Percentiles rank a stretch among this genome's conserved stretches.
Conservation (phyloP, 23 red algal genomes). For the Cyanidiococcus yangmingshanensis region DNA sequence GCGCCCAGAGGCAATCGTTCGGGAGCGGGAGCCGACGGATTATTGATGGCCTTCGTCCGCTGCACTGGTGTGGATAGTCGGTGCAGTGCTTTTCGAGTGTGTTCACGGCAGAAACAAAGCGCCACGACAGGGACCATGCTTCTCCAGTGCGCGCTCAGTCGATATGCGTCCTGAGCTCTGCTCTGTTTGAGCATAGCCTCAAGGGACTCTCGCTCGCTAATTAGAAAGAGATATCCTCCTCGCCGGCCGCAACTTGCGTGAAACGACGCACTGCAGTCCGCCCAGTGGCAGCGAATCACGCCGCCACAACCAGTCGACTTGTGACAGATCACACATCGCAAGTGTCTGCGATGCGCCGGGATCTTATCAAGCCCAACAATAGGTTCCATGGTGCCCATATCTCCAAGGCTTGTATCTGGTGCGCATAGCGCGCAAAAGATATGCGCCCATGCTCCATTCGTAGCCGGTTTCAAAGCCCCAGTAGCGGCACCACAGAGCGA, state of each 20-base stretch:
- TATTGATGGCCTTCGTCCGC: neutral
- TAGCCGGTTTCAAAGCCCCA: neutral
- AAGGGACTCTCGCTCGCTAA: neutral
- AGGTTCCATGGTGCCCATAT: neutral
- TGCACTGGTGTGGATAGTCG: neutral
- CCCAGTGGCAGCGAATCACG: neutral
- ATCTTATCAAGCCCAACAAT: neutral
- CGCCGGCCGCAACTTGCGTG: slow-evolving; percentile 1
- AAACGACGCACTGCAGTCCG: neutral
- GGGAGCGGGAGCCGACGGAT: neutral
- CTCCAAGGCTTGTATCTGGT: neutral
- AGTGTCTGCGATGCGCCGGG: neutral
- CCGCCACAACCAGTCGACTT: neutral
- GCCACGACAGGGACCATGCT: neutral
- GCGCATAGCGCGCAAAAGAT: neutral
- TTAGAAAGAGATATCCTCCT: neutral
- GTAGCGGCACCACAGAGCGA: slow-evolving; percentile 2
- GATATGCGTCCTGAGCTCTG: neutral
- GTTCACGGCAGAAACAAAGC: neutral
- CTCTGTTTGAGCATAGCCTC: neutral
- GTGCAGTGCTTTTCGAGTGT: neutral
- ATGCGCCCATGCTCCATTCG: slow-evolving; percentile 4
- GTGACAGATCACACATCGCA: neutral
- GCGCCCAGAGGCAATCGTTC: neutral
- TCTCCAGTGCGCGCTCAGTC: neutral